Conservation (phyloP, 495 filamentous ascomycete species). For the Talaromyces wortmannii region DNA sequence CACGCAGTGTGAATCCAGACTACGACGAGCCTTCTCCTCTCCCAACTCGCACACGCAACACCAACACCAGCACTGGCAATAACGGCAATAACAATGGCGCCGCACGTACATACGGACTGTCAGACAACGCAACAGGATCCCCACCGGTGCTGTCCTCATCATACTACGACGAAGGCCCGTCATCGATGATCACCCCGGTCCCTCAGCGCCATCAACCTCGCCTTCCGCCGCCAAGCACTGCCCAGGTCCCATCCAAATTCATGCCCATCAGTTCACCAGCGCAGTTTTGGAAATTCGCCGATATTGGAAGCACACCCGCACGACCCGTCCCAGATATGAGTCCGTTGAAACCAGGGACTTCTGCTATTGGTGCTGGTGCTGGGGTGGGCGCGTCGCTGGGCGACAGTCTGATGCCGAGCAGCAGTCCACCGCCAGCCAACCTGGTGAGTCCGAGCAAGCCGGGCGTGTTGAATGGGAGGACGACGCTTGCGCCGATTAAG, state of each 20-base stretch:
- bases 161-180: constrained; percentile 49
- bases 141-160: constrained; percentile 66
- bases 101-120: constrained; percentile 44
- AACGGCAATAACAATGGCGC: constrained; percentile 12
- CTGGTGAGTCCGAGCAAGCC: constrained; percentile 40
- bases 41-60: constrained; percentile 41
- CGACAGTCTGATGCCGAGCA: constrained; percentile 55
- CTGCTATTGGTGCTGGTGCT: no score
- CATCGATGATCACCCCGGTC: constrained; percentile 73
- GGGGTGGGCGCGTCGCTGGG: constrained; percentile 18
- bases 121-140: constrained; percentile 53
- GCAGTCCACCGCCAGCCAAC: constrained; percentile 52
- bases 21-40: constrained; percentile 52
- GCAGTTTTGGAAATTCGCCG: constrained; percentile 89
- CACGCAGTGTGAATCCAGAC: constrained; percentile 25
- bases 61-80: constrained; percentile 33
- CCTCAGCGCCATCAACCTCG: constrained; percentile 75
- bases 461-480: constrained; percentile 27
- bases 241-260: constrained; percentile 85
- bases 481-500: constrained; percentile 29
- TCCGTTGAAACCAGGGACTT: constrained; percentile 42
- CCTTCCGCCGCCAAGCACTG: constrained; percentile 82
- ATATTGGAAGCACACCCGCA: constrained; percentile 69
- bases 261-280: constrained; percentile 93
- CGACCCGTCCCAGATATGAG: constrained; percentile 54